Evolutionary conservation across 192 early-diverging fungal genomes (phyloP).

Genomic region (Backusella morwellensis): DNA sequence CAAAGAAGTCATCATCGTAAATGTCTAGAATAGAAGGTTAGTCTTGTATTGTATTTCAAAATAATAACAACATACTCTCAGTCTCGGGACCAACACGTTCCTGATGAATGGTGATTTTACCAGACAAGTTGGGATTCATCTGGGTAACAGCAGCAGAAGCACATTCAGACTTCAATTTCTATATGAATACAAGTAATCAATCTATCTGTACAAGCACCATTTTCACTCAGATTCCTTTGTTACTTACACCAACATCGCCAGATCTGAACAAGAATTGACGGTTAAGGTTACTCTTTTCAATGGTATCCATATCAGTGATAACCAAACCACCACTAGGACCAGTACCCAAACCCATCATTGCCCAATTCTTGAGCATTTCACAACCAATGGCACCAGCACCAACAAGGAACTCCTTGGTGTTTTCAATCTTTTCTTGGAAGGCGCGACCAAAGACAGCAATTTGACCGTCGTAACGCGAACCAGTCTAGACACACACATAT

Average conservation of each 20-base stretch:
- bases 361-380: constrained; percentile 99
- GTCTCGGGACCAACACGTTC: constrained; percentile 96
- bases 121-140: constrained; percentile 88
- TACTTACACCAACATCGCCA: constrained; percentile 66
- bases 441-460: constrained; percentile 93
- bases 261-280: constrained; percentile 98
- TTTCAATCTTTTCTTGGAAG: constrained; percentile 86
- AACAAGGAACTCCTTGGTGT: constrained; percentile 92
- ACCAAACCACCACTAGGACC: constrained; percentile 80
- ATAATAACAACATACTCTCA: constrained; percentile 49
- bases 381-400: constrained; percentile 99
- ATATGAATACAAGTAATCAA: not conserved
- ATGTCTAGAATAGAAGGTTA: constrained; percentile 35
- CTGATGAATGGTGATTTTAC: constrained; percentile 73
- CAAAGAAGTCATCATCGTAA: constrained; percentile 94
- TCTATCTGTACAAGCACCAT: not conserved
- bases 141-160: constrained; percentile 81
- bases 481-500: constrained; percentile 36
- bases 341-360: constrained; percentile 87
- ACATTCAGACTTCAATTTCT: constrained; percentile 89
- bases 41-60: not conserved
- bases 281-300: constrained; percentile 99
- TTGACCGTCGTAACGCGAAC: constrained; percentile 94
- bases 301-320: constrained; percentile 99
- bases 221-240: not conserved